Conservation (phyloP, 768 basidiomycete genomes). For the Mycena polygramma region DNA sequence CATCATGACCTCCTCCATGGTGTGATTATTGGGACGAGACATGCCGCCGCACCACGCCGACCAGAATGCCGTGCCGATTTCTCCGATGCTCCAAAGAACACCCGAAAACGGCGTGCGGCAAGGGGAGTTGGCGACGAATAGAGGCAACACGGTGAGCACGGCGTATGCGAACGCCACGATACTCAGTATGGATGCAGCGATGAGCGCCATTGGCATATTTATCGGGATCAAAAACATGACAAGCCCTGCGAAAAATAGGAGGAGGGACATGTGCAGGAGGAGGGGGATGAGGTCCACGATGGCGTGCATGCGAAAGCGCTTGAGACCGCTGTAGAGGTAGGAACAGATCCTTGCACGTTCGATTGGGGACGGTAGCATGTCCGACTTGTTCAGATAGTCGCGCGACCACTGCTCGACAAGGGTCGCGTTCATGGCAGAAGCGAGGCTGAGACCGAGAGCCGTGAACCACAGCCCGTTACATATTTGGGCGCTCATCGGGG, state of each 20-base stretch:
- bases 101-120: background rate
- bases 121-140: background rate
- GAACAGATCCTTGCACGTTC: background rate
- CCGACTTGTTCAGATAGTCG: background rate
- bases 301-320: background rate
- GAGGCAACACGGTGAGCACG: background rate
- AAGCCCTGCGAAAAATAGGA: background rate
- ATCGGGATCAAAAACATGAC: background rate
- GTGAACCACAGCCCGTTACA: slow-evolving; percentile 27
- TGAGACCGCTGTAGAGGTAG: background rate
- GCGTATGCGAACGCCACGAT: background rate
- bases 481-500: slow-evolving; percentile 6
- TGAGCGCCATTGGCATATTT: background rate
- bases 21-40: background rate
- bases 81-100: background rate
- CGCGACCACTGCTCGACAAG: background rate
- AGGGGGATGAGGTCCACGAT: background rate
- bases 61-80: background rate
- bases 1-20: slow-evolving; percentile 10
- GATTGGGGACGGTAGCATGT: background rate
- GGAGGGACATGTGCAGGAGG: background rate
- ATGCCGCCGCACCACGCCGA: background rate
- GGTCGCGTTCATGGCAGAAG: background rate
- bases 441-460: slow-evolving; percentile 3
- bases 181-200: no score